Base-by-base conservation (phyloP, 2,329 filamentous ascomycete species). In the Neurospora sp. region DNA sequence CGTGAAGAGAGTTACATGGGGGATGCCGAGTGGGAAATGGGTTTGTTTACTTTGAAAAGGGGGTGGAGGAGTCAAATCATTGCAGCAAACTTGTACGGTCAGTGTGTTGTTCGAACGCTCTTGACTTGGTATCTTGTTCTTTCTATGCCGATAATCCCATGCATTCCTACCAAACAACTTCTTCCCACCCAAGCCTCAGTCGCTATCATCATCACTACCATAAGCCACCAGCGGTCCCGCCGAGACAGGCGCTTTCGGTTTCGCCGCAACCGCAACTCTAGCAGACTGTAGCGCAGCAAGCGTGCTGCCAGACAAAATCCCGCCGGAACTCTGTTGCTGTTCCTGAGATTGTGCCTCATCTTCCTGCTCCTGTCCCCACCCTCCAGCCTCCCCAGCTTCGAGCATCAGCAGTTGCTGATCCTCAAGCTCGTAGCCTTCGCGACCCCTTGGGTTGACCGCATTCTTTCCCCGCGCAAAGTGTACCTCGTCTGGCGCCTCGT, bases 401-500 rank as follows among this genome's bases (percentile, higher is more conserved):
- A 88, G 82, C 81, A 91, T 84, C 72, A 87, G 74, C 70, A 82
- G 82, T 72, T 89, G 84, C 75, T 91, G 84, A 67, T 89, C 84
- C 76, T 91, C 89, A 38, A 90, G 79, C 73, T 91, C 89, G 70
- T 87, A 84, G 0, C 88, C 89, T 67, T 86, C 80, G 43, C 87
- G 81, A 1, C 87, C 87, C 2, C 82, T 77, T 0, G 87, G 86
- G 75, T 89, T 89, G 38, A 90, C 86, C 0, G 88, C 87, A 73
- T 89, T 89, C 74, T 89, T 87, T 42, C 94, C 93, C 66, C 92
- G 86, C 0, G 93, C 92, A 80, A 94, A 97, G 87, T 96, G 97
- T 36, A 99, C 89, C 73, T 96, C 91, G 78, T 99, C 96, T 0
- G 95, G 94, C 1, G 94, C 94, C 77, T 98, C 93, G 78, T 97